Base-by-base conservation (phyloP, 2,329 filamentous ascomycete species). In the Rhynchosporium graminicola region DNA sequence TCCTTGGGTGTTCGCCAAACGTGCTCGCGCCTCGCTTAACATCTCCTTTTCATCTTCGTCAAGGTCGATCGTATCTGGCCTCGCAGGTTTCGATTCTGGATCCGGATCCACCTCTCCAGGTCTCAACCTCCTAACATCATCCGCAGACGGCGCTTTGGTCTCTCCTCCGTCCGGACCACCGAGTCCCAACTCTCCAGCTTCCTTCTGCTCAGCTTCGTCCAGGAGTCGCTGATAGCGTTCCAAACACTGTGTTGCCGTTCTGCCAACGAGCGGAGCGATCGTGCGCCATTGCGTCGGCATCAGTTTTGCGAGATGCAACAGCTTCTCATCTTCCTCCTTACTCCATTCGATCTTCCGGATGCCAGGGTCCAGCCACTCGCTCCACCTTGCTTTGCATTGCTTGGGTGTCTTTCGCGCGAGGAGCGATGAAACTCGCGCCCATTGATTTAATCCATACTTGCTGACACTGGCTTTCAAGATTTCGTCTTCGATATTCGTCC, bases 21-120 rank as follows among this genome's bases (percentile, higher is more conserved):
- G 92, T 61, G 95, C 95, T 74, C 95, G 91, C 69, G 95, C 95
- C 79, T 99, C 95, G 75, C 93, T 97, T 73, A 99, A 78, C 95
- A 99, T 99, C 78, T 99, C 95, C 80, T 99, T 98, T 77, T 99
- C 95, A 74, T 99, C 95, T 76, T 99, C 95, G 74, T 99, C 95
- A 72, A 99, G 87, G 77, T 99, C 95, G 74, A 99, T 95, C 5
- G 95, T 97, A 76, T 99, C 95, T 45, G 95, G 95, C 64, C 93
- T 85, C 42, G 95, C 95, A 60, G 95, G 95, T 76, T 97, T 97
- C 70, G 90, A 95, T 77, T 99, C 95, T 9, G 95, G 92, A 72
- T 98, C 94, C n/a, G 94, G 93, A 71, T 99, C 95, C 65, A 97
- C 84, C 79, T 99, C 95, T 69, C 95, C 95, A 5, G 95, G 94